Percentiles rank a stretch among this genome's conserved stretches.
Evolutionary conservation across 1,139 yeast species (phyloP).

Genomic region (Candida sp.): DNA sequence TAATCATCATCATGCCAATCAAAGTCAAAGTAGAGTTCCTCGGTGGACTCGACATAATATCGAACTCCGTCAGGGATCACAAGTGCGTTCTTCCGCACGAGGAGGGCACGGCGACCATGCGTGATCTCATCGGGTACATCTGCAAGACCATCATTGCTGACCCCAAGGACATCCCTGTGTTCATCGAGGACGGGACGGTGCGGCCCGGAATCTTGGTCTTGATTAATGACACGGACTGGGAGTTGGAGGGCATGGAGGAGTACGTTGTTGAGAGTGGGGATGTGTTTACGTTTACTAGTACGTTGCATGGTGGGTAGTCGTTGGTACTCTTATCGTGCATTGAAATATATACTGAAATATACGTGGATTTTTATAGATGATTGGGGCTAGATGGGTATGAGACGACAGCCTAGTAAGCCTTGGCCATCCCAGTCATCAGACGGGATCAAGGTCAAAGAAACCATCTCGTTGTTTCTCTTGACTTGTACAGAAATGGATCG

Average conservation of each 20-base stretch:
- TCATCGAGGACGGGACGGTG: constrained; percentile 78
- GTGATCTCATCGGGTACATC: constrained; percentile 61
- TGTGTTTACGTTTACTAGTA: constrained; percentile 84
- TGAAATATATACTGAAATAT: neutral
- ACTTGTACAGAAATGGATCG: constrained; percentile 37
- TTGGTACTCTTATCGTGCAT: no score
- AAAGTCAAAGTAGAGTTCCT: constrained; percentile 49
- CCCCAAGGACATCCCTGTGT: constrained; percentile 70
- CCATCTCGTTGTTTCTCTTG: constrained; percentile 28
- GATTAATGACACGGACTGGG: constrained; percentile 98
- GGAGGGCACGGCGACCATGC: constrained; percentile 54
- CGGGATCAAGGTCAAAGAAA: constrained; percentile 51
- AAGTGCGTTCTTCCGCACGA: constrained; percentile 42
- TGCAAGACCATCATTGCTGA: constrained; percentile 59
- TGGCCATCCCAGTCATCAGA: constrained; percentile 66
- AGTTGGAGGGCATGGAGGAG: constrained; percentile 85
- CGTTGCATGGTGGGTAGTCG: constrained; percentile 87
- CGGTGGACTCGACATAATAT: constrained; percentile 77
- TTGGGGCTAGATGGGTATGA: constrained; percentile 46
- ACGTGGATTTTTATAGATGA: neutral
- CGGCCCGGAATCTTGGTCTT: constrained; percentile 94
- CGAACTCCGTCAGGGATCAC: constrained; percentile 55
- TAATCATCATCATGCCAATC: constrained; percentile 19
- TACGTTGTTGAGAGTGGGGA: constrained; percentile 80
- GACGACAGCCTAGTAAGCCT: constrained; percentile 76